Conservation (phyloP, 805 yeast genomes). For the Nakazawaea ishiwadae region DNA sequence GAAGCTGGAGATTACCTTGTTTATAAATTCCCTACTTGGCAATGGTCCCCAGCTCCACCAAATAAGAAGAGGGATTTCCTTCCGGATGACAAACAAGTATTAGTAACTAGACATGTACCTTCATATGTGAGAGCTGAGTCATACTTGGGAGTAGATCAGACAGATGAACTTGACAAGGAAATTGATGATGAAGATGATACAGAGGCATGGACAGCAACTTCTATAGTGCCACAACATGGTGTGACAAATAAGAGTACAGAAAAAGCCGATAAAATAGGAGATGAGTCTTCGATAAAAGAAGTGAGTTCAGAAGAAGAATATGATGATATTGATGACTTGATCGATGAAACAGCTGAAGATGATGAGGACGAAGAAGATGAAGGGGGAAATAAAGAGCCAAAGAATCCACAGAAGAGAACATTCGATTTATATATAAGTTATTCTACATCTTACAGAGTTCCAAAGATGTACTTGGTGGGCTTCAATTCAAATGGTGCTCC, state of each 20-base stretch:
- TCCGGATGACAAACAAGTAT: conserved; percentile 81
- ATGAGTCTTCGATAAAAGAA: conserved; percentile 14
- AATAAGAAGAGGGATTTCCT: conserved; percentile 60
- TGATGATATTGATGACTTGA: conserved; percentile 36
- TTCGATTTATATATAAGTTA: conserved; percentile 90
- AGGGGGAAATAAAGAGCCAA: conserved; percentile 25
- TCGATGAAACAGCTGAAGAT: conserved; percentile 29
- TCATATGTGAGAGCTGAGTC: conserved; percentile 66
- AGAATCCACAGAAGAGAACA: conserved; percentile 46
- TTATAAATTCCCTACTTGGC: conserved; percentile 95
- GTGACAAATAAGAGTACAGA: conserved; percentile 17
- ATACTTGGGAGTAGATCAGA: conserved; percentile 40
- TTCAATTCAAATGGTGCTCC: conserved; percentile 83
- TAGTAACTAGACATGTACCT: conserved; percentile 89
- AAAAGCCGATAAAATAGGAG: conserved; percentile 15
- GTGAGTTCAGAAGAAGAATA: conserved; percentile 32
- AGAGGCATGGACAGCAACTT: conserved; percentile 58
- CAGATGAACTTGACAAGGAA: conserved; percentile 42
- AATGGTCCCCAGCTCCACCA: conserved; percentile 68
- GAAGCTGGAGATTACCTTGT: conserved; percentile 91
- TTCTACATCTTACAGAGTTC: conserved; percentile 93
- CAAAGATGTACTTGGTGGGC: conserved; percentile 89
- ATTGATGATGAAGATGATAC: conserved; percentile 36
- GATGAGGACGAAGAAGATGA: conserved; percentile 40
- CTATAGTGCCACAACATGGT: conserved; percentile 17